Evolutionary conservation across 1,284 basidiomycete species (phyloP).

Genomic region (Pterulicium gracile): DNA sequence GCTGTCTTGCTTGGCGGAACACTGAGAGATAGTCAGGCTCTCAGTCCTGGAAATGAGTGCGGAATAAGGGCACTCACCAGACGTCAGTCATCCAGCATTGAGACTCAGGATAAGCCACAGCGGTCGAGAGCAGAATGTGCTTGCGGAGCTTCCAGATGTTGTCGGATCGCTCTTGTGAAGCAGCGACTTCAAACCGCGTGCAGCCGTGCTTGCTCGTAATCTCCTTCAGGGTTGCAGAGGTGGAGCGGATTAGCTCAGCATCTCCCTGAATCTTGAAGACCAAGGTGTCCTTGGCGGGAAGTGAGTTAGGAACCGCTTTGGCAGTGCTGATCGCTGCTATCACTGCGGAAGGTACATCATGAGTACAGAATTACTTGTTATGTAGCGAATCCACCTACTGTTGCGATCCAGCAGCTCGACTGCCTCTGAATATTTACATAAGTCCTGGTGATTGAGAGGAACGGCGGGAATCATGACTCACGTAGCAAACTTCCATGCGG

Average conservation of each 20-base stretch:
- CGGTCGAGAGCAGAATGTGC: conserved; percentile 68
- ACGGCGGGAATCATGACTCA: background rate
- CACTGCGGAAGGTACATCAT: conserved; percentile 28
- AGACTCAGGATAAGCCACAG: conserved; percentile 54
- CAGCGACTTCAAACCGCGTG: conserved; percentile 64
- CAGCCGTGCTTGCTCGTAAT: conserved; percentile 65
- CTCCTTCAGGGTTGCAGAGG: conserved; percentile 45
- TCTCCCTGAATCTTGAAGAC: conserved; percentile 89
- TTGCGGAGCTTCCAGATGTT: conserved; percentile 85
- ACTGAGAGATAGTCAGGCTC: conserved; percentile 25
- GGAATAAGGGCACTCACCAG: conserved; percentile 35
- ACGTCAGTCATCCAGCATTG: conserved; percentile 85
- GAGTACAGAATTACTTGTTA: background rate
- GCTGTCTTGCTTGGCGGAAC: conserved; percentile 78
- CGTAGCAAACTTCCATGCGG: conserved; percentile 29
- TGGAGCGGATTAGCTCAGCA: conserved; percentile 47
- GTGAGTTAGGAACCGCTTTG: conserved; percentile 44
- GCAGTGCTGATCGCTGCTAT: conserved; percentile 70
- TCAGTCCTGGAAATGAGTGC: background rate
- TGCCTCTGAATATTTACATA: conserved; percentile 47
- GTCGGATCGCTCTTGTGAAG: conserved; percentile 66
- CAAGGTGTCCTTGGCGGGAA: conserved; percentile 68
- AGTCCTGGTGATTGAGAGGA: background rate
- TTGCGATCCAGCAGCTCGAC: conserved; percentile 72
- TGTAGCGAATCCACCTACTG: conserved; percentile 26